phyloP scores from a whole-genome alignment of 331 rosid species.

The Malus hybrid region DNA sequence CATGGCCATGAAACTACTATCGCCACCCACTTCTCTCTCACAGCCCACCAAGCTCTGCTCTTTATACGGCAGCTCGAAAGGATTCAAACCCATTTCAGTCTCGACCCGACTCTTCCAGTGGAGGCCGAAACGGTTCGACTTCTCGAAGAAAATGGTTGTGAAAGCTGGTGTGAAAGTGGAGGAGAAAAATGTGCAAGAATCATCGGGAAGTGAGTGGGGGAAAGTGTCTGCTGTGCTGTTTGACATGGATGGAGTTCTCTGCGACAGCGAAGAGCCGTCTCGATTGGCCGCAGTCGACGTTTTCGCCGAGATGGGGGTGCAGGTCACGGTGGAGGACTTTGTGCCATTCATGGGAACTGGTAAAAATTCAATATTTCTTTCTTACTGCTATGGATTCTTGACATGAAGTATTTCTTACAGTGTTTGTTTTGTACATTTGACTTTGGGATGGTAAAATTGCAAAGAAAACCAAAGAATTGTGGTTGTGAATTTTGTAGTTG shows the following conservation, averaged over 20 bases:
- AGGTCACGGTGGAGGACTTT: constrained; percentile 76
- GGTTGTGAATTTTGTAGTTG: not conserved
- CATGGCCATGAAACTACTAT: constrained; percentile 35
- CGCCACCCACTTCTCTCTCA: constrained; percentile 26
- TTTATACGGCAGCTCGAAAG: constrained; percentile 20
- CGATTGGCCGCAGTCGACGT: constrained; percentile 78
- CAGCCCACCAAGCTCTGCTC: constrained; percentile 20
- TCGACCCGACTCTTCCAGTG: constrained; percentile 31
- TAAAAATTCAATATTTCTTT: constrained; percentile 3
- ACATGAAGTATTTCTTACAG: not conserved
- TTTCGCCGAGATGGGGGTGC: constrained; percentile 78
- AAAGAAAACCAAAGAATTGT: not conserved
- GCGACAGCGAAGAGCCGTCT: constrained; percentile 81
- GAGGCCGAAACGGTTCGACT: constrained; percentile 31
- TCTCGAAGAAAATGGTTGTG: constrained; percentile 24
- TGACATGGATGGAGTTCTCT: constrained; percentile 96
- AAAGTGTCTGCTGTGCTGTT: constrained; percentile 85
- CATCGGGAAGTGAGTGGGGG: constrained; percentile 56
- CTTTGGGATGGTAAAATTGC: not conserved
- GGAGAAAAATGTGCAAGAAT: constrained; percentile 33
- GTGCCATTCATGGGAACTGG: constrained; percentile 97
- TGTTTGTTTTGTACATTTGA: not conserved
- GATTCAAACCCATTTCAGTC: constrained; percentile 24
- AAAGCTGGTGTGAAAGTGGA: constrained; percentile 60
- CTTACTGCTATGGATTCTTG: not conserved